These are phyloP conservation scores for Boechera divaricarpa DNA, from an alignment of 345 rosid species.

Conservation along the genomic window DNA sequence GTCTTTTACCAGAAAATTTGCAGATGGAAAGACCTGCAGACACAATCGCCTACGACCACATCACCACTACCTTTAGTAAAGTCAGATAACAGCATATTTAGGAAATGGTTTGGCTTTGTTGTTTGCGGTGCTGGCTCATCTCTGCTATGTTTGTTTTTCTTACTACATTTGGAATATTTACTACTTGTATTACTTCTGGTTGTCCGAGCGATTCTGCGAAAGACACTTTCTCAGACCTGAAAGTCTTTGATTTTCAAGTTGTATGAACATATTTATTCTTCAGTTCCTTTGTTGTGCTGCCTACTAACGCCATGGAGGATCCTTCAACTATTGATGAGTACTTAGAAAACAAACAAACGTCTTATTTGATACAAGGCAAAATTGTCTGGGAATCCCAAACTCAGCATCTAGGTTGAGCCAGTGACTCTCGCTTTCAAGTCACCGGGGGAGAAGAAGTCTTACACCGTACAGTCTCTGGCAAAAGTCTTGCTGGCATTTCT, in stretches of 20 bases:
- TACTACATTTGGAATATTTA: no score
- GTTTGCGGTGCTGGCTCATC: no score
- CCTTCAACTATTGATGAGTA: no score
- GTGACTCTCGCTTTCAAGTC: slow-evolving; percentile 33
- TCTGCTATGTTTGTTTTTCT: neutral
- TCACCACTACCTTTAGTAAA: neutral
- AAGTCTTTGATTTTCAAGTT: no score
- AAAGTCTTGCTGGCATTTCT: slow-evolving; percentile 25
- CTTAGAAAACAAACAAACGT: no score
- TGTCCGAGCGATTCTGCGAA: no score
- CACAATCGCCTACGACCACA: neutral
- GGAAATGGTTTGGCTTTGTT: no score
- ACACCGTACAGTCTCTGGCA: slow-evolving; percentile 35
- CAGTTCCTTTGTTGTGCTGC: no score
- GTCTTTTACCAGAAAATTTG: neutral
- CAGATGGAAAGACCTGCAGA: neutral
- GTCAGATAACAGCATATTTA: neutral
- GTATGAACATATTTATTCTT: no score
- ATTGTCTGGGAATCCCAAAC: slow-evolving; percentile 14
- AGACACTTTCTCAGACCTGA: no score
- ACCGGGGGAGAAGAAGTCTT: slow-evolving; percentile 35
- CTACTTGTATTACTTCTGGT: no score
- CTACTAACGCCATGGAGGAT: no score
- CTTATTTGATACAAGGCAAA: slow-evolving; percentile 26
- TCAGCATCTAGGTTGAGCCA: slow-evolving; percentile 41